Conservation (phyloP, 331 rosid genomes). For the Quercus lobata region DNA sequence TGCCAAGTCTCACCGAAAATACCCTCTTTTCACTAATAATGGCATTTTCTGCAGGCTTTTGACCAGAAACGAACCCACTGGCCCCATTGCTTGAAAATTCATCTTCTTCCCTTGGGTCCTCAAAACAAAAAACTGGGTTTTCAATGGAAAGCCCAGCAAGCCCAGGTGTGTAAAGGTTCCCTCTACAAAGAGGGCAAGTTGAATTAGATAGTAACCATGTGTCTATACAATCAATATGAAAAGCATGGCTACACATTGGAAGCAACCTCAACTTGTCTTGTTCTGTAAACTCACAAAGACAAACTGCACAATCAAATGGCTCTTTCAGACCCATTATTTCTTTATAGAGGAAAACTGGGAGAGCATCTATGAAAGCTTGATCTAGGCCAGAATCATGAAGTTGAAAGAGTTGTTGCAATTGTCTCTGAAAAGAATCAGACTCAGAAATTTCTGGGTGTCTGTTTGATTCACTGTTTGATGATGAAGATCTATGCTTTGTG, state of each 20-base stretch:
- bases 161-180: conserved; percentile 54
- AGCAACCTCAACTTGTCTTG: conserved; percentile 77
- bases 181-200: conserved; percentile 96
- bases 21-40: conserved; percentile 62
- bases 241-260: conserved; percentile 87
- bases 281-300: conserved; percentile 79
- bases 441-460: conserved; percentile 65
- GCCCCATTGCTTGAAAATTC: conserved; percentile 34
- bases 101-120: conserved; percentile 48
- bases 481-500: conserved; percentile 51
- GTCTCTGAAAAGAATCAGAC: conserved; percentile 69
- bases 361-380: conserved; percentile 84
- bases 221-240: conserved; percentile 83
- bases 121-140: conserved; percentile 53
- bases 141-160: conserved; percentile 57
- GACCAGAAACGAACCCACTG: conserved; percentile 29
- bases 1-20: conserved; percentile 82
- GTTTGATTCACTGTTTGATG: conserved; percentile 55
- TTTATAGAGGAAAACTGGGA: conserved; percentile 68
- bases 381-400: conserved; percentile 93
- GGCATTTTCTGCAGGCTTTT: conserved; percentile 49
- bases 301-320: conserved; percentile 91
- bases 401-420: conserved; percentile 80
- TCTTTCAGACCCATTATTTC: conserved; percentile 74
- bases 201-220: conserved; percentile 89